phyloP scores from a whole-genome alignment of 352 stramenopile genomes.

The Phytophthora crassamura region DNA sequence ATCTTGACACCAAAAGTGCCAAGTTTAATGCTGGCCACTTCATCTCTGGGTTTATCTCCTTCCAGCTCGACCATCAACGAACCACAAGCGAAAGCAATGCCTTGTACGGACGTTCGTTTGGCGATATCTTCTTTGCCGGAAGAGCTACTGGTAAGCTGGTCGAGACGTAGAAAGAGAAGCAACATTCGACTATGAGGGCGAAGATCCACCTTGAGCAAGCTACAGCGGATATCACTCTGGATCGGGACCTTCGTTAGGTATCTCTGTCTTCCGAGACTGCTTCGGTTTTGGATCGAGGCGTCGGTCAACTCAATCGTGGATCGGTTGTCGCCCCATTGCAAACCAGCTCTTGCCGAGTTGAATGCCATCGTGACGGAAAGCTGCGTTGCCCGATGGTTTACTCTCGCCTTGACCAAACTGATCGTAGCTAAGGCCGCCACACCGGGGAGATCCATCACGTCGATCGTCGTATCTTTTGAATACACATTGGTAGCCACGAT shows the following conservation, averaged over 20 bases:
- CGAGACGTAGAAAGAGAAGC: constrained; percentile 53
- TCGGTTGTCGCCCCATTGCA: constrained; percentile 32
- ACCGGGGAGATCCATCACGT: constrained; percentile 37
- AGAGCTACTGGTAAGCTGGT: constrained; percentile 48
- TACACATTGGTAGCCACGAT: constrained; percentile 33
- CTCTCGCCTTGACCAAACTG: constrained; percentile 31
- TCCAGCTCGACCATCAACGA: constrained; percentile 34
- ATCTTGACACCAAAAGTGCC: constrained; percentile 46
- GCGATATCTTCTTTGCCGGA: constrained; percentile 10
- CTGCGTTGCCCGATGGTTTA: constrained; percentile 35
- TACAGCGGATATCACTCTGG: constrained; percentile 37
- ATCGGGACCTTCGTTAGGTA: constrained; percentile 34
- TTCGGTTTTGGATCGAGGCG: constrained; percentile 33
- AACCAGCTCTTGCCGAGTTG: constrained; percentile 31
- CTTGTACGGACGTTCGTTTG: constrained; percentile 33
- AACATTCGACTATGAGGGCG: constrained; percentile 46
- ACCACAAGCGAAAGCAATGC: constrained; percentile 38
- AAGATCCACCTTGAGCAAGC: constrained; percentile 24
- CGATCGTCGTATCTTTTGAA: constrained; percentile 33
- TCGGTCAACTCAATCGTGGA: constrained; percentile 26
- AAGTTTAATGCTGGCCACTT: constrained; percentile 22
- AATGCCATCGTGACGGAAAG: constrained; percentile 34
- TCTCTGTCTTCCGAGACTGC: constrained; percentile 29
- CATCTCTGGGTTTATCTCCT: neutral
- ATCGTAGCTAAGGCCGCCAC: constrained; percentile 29